Evolutionary conservation across 257 asterid species (phyloP), one percentile per base, ranked within the genome.

Genomic region (Craterostigma plantagineum): DNA sequence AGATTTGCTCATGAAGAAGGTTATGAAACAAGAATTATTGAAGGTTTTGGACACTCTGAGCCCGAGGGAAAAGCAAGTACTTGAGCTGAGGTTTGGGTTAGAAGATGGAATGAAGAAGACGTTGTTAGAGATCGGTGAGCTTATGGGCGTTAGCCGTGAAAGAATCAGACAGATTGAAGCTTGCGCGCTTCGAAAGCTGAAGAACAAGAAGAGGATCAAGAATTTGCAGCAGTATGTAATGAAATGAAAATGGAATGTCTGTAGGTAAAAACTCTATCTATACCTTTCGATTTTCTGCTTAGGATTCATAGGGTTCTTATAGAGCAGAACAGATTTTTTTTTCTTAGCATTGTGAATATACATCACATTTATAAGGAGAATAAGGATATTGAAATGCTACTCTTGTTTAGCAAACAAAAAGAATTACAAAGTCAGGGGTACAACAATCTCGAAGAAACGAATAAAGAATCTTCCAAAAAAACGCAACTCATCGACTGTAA

Each of bases 61-160:
- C 42, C 71, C 87, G 4, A 73, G 92, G 65, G 97, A 82, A 50
- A 78, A 65, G 50, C 91, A 78, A 63, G 93, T 87, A 7, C 49
- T 87, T 16, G 67, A 61, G 52, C 73, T 76, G 93, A 66, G 97
- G 46, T 87, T 67, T n/a, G 95, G 97, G 18, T 61, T 87, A 33
- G 82, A 53, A 38, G 95, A 87, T 27, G 95, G 93, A 34, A 73
- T 90, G 60, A 69, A 69, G 81, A 81, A 71, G 67, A 73, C 97
- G 0, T 56, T 87, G 71, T 95, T 78, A 64, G 97, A 87, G 60
- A 87, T 87, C 9, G 97, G 97, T 57, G 95, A 82, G 63, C 56
- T 71, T 16, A 74, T 82, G 93, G 80, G 83, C 4, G 98, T 87
- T 43, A 82, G 95, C 71, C 59, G 93, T 54, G 98, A 87, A 57